These are phyloP conservation scores for Xylaria castorea DNA, from an alignment of 495 filamentous ascomycete species.

Conservation along the genomic window DNA sequence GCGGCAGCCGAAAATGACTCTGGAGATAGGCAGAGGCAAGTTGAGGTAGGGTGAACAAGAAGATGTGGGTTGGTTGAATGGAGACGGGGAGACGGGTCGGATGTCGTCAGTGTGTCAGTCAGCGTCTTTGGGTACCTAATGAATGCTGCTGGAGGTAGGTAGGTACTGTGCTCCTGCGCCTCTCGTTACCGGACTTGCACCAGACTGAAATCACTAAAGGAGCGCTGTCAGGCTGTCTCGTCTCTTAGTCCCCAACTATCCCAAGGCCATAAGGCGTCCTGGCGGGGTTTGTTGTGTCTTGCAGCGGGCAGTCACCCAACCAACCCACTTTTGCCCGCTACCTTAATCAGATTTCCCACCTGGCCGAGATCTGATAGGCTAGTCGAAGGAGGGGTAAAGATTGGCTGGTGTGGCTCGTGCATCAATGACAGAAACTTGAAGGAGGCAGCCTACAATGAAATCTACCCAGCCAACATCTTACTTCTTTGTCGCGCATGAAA, in stretches of 20 bases:
- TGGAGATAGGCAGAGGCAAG: slow-evolving; percentile 17
- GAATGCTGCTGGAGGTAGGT: too few relatives aligned
- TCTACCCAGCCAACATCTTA: neutral
- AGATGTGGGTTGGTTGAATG: slow-evolving; percentile 18
- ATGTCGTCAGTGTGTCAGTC: slow-evolving; percentile 23
- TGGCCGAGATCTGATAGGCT: slow-evolving; percentile 24
- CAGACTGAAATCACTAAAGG: neutral
- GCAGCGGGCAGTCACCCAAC: slow-evolving; percentile 19
- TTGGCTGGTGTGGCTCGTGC: slow-evolving; percentile 20
- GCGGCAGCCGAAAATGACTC: slow-evolving; percentile 1
- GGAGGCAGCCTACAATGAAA: slow-evolving; percentile 8
- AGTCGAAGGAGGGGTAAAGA: slow-evolving; percentile 26
- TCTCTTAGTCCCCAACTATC: neutral
- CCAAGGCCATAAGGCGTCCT: neutral
- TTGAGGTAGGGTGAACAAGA: slow-evolving; percentile 12
- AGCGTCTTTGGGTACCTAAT: neutral
- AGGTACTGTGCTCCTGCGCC: neutral
- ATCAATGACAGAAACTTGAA: slow-evolving; percentile 5
- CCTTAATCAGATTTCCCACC: slow-evolving; percentile 17
- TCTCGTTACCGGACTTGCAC: neutral
- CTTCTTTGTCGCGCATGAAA: neutral
- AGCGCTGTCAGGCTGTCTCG: slow-evolving; percentile 5
- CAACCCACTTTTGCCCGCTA: slow-evolving; percentile 28
- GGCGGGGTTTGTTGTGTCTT: slow-evolving; percentile 27
- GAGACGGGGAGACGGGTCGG: slow-evolving; percentile 21